Evolutionary conservation across 306 rosid genomes (phyloP), one percentile per base, ranked within the genome.

Genomic region (Urtica urens): DNA sequence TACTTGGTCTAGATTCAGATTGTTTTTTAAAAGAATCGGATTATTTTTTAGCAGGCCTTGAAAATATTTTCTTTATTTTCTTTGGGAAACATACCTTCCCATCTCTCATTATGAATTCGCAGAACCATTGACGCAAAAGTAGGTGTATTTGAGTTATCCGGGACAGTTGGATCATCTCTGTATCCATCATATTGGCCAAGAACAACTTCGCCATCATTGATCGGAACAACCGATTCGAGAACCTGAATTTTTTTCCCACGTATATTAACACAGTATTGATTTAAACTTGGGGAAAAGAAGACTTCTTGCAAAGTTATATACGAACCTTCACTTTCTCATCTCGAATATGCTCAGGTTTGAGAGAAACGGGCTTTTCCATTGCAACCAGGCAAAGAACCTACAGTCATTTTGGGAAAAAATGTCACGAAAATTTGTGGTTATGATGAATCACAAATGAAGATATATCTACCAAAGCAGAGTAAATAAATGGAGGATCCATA

Each of bases 301-400:
- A n/a, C n/a, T n/a, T n/a, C n/a, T n/a, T n/a, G n/a, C n/a, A n/a
- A n/a, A n/a, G n/a, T n/a, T n/a, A n/a, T n/a, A n/a, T n/a, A 29
- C 54, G 17, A n/a, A 90, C 99, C 95, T 90, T 90, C 54, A 90
- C 95, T 90, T 90, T 90, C 78, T 85, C 99, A 34, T 90, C 99
- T 26, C 99, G 82, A 53, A 90, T 82, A 55, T 90, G 72, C 81
- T 90, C 99, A 10, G 99, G 94, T 58, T 61, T 90, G 59, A 85
- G 81, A 65, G 99, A 85, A 71, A 90, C 27, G 13, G 99, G 99
- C 57, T 79, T 90, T 67, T 90, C 99, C 99, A 90, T 90, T 23
- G 99, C 94, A 63, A 90, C 73, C 73, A 90, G 68, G 71, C 99
- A 90, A 49, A 90, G 77, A 59, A 85, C 79, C 99, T 90, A 82